phyloP scores from a whole-genome alignment of 2,329 filamentous ascomycete genomes.

The Aureobasidium sp. region DNA sequence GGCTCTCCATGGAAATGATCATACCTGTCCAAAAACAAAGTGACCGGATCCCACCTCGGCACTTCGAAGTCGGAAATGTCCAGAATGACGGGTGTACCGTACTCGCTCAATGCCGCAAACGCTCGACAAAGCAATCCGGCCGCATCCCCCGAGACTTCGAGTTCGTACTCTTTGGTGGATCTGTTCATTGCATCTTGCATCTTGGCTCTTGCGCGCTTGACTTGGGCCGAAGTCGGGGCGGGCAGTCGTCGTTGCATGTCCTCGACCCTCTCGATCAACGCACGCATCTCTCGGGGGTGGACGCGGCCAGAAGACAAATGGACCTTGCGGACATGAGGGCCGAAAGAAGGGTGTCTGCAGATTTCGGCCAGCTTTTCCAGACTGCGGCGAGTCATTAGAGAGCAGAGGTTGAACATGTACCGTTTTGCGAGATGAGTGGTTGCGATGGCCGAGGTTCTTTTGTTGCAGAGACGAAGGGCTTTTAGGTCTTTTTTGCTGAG shows the following conservation, averaged over 20 bases:
- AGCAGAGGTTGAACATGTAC: constrained; percentile 9
- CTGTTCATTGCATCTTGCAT: constrained; percentile 6
- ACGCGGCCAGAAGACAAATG: constrained; percentile 5
- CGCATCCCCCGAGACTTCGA: not conserved
- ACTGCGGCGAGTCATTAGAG: constrained; percentile 8
- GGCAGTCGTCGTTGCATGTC: not conserved
- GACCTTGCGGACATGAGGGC: not conserved
- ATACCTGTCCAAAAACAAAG: not conserved
- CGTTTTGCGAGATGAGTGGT: constrained; percentile 3
- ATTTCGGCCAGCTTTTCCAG: not conserved
- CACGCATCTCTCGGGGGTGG: not conserved
- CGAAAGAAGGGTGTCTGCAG: not conserved
- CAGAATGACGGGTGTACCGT: not conserved
- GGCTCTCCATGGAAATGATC: not conserved
- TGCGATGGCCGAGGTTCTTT: not conserved
- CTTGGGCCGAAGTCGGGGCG: not conserved
- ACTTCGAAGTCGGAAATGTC: constrained; percentile 5
- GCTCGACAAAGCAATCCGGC: not conserved
- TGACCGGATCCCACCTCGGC: not conserved
- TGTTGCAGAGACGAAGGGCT: not conserved
- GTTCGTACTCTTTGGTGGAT: constrained; percentile 5
- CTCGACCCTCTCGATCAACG: not conserved
- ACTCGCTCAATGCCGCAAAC: not conserved
- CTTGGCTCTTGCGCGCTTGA: constrained; percentile 3
- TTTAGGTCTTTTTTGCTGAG: not conserved